A percentile compares a stretch with the other conserved stretches of the same genome.
Conservation (phyloP, 2,329 filamentous ascomycete species). For the Pseudogymnoascus sp. region DNA sequence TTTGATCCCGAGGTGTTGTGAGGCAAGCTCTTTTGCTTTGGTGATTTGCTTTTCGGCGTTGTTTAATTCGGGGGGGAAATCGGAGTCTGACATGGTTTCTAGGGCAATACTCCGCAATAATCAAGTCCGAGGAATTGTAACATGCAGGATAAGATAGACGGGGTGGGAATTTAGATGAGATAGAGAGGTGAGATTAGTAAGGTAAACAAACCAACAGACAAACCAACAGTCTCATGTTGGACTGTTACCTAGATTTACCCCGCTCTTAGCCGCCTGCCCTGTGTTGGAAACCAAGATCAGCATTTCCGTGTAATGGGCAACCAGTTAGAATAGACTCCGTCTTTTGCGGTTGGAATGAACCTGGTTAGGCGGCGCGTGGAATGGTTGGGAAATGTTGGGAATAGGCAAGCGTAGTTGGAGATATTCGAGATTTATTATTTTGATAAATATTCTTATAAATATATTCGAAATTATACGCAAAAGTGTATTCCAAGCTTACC, state of each 20-base stretch:
- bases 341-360: no score
- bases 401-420: no score
- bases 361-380: no score
- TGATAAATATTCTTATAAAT: no score
- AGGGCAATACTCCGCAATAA: background rate
- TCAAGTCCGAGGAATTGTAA: background rate
- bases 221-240: background rate
- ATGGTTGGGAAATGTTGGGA: no score
- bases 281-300: no score
- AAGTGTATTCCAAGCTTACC: no score
- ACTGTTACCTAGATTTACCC: background rate
- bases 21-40: slow-evolving; percentile 16
- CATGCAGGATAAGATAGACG: background rate
- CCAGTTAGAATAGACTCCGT: no score
- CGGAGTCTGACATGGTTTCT: background rate
- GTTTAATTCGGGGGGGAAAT: slow-evolving; percentile 11
- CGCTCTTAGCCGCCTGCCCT: background rate
- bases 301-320: no score
- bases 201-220: no score
- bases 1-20: slow-evolving; percentile 11
- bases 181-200: background rate
- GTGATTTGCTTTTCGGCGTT: slow-evolving; percentile 14
- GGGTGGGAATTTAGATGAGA: background rate
- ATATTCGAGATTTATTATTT: no score
- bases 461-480: no score